Evolutionary conservation across 495 filamentous ascomycete genomes (phyloP), one percentile per base, ranked within the genome.

Genomic region (Annulohypoxylon maeteangense): DNA sequence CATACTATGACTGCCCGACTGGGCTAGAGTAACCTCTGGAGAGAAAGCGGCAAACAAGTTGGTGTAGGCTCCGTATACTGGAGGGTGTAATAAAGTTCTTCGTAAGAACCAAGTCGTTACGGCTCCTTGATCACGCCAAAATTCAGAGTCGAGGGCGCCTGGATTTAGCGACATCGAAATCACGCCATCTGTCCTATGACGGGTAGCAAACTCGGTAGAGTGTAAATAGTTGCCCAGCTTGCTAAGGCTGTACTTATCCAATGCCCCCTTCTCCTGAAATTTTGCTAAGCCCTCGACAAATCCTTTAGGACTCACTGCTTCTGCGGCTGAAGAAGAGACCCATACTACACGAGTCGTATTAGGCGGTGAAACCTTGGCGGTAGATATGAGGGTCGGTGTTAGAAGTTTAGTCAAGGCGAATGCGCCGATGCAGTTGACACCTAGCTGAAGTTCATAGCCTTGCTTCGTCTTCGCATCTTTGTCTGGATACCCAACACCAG

Each of bases 301-400:
- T 0, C 32, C 31, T 7, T 65, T 67, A 0, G 76, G 79, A 6
- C 67, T 36, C 12, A 51, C 18, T 0, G n/a, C 4, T 7, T 81
- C 79, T 0, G 66, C 71, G 16, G 62, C 72, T 2, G 4, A 14
- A 3, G 72, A 76, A 2, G 66, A 29, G 11, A 79, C 67, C 84
- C 85, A 88, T 29, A 82, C 76, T 2, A 86, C 79, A 3, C 84
- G 78, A 3, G 82, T 81, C n/a, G 55, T 70, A 32, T 77, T 75
- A 1, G 75, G 45, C 0, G 76, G 74, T 7, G 62, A 58, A 0
- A 48, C 16, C 11, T 78, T 79, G 0, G 80, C 81, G 0, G 81
- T 81, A 2, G 69, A 59, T 11, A 62, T 63, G 0, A 88, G 75
- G 10, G 82, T 68, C 0, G 86, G 85, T 5, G 75, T 74, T 4